Evolutionary conservation across 1,284 basidiomycete genomes (phyloP).

Genomic region (Veloporphyrellus conicus): DNA sequence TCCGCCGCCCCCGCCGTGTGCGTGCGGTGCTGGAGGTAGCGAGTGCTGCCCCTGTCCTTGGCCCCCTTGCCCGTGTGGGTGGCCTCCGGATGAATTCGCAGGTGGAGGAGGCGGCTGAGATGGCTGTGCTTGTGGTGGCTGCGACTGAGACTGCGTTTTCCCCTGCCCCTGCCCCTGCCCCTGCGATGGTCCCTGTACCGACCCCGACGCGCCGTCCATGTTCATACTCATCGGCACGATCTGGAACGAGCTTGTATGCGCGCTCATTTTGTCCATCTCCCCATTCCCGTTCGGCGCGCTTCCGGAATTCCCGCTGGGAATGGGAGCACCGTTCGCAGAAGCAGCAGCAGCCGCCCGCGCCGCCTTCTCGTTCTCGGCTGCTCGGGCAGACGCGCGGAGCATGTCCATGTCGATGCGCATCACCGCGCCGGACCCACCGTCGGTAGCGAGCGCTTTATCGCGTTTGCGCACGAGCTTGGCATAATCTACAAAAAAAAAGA

Average conservation of each 20-base stretch:
- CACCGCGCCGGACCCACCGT: constrained; percentile 38
- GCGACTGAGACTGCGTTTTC: constrained; percentile 8
- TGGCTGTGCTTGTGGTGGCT: background rate
- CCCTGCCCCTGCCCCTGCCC: background rate
- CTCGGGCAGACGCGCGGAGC: constrained; percentile 65
- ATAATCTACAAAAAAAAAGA: constrained; percentile 49
- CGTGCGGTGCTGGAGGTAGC: constrained; percentile 7
- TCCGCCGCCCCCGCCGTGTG: background rate
- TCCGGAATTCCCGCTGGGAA: background rate
- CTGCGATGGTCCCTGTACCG: constrained; percentile 3
- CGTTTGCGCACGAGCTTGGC: constrained; percentile 74
- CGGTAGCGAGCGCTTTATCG: constrained; percentile 54
- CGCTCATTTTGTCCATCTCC: constrained; percentile 37
- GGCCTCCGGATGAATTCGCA: background rate
- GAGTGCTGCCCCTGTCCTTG: background rate
- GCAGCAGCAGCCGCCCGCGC: constrained; percentile 20
- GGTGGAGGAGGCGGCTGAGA: background rate
- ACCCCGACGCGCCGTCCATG: constrained; percentile 18
- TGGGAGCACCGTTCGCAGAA: constrained; percentile 6
- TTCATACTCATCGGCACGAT: constrained; percentile 31
- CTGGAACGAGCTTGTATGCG: constrained; percentile 55
- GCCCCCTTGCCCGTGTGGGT: background rate
- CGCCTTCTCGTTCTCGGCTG: constrained; percentile 42
- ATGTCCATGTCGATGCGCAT: constrained; percentile 68
- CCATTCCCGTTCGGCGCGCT: constrained; percentile 8